A percentile compares a stretch with the other conserved stretches of the same genome.
phyloP scores from a whole-genome alignment of 805 yeast genomes.

The Candida cerambycidarum region DNA sequence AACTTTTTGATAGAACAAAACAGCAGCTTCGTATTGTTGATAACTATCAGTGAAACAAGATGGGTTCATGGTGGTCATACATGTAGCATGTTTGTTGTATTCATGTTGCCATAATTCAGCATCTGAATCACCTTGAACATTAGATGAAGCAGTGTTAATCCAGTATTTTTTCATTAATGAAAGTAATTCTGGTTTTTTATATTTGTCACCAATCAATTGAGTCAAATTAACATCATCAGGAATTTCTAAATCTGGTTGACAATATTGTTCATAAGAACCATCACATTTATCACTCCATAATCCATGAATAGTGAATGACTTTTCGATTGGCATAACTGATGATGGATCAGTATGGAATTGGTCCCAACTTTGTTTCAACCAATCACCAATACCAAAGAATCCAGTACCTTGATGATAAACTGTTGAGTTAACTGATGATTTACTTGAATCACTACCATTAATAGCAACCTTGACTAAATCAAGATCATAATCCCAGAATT shows the following conservation, averaged over 20 bases:
- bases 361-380: not conserved
- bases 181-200: conserved; percentile 52
- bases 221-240: conserved; percentile 35
- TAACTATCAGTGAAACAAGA: conserved; percentile 53
- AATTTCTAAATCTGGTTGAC: conserved; percentile 62
- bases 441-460: conserved; percentile 4
- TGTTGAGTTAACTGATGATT: not conserved
- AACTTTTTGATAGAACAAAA: conserved; percentile 29
- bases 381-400: conserved; percentile 6
- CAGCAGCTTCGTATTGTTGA: conserved; percentile 25
- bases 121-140: conserved; percentile 57
- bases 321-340: conserved; percentile 27
- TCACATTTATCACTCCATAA: conserved; percentile 59
- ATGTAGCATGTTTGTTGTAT: conserved; percentile 92
- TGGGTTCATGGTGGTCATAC: conserved; percentile 78
- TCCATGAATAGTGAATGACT: conserved; percentile 43
- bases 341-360: conserved; percentile 10
- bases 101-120: conserved; percentile 78
- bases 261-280: conserved; percentile 78
- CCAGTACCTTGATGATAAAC: conserved; percentile 5
- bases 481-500: conserved; percentile 89
- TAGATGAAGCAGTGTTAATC: conserved; percentile 55
- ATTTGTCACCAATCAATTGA: conserved; percentile 30
- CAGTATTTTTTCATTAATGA: conserved; percentile 59
- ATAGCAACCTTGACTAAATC: conserved; percentile 4